These are phyloP conservation scores for Pontederia paniculata DNA, from an alignment of 176 grass and related monocot species.

Conservation along the genomic window DNA sequence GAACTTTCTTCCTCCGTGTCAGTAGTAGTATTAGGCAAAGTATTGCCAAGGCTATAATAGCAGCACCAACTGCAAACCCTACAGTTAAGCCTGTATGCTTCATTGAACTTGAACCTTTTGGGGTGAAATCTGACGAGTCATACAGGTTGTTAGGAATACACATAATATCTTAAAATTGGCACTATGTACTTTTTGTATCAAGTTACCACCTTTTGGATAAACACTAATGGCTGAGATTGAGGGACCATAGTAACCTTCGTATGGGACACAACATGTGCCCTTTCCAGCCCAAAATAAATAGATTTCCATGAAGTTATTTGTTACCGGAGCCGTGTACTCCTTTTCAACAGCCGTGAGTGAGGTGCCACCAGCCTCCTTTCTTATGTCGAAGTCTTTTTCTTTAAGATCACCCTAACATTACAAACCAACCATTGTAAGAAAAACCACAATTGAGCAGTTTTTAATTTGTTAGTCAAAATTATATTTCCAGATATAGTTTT, in stretches of 20 bases:
- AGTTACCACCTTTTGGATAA: constrained; percentile 14
- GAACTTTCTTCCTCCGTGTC: constrained; percentile 9
- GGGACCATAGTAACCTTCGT: too few relatives aligned
- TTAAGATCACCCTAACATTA: constrained; percentile 24
- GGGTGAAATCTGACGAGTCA: constrained; percentile 1
- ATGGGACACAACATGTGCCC: too few relatives aligned
- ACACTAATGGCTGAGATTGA: too few relatives aligned
- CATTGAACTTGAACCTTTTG: constrained; percentile 6
- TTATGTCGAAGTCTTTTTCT: constrained; percentile 25
- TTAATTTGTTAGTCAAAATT: too few relatives aligned
- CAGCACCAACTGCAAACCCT: constrained; percentile 14
- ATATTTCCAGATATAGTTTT: too few relatives aligned
- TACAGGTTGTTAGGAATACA: not conserved
- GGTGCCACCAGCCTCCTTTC: too few relatives aligned
- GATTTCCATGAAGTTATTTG: constrained; percentile 30
- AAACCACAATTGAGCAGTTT: not conserved
- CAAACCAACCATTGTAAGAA: not conserved
- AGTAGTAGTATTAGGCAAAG: constrained; percentile 8
- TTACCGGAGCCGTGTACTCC: constrained; percentile 13
- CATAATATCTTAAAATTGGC: not conserved
- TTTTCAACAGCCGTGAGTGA: too few relatives aligned
- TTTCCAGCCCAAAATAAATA: too few relatives aligned
- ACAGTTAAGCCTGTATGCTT: constrained; percentile 15
- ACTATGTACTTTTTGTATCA: not conserved
- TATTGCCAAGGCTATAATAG: constrained; percentile 10